Evolutionary conservation across 768 basidiomycete species (phyloP).

Genomic region (Podaxis carcinomalis): DNA sequence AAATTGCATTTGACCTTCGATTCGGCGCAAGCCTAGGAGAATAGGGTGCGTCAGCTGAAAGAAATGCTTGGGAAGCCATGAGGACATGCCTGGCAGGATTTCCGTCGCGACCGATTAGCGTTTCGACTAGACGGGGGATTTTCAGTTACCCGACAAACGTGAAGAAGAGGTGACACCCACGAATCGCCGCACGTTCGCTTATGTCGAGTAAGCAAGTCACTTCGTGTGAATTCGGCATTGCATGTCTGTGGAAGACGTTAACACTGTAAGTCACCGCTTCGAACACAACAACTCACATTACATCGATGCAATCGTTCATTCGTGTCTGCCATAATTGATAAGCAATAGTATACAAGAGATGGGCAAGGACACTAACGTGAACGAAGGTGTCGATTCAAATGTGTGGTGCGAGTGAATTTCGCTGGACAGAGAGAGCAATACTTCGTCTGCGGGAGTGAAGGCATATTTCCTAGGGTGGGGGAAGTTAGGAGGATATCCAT

Average conservation of each 20-base stretch:
- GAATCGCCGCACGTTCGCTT: constrained; percentile 67
- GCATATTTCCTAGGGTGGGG: constrained; percentile 51
- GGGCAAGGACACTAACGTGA: constrained; percentile 48
- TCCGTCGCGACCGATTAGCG: constrained; percentile 55
- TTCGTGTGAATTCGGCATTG: constrained; percentile 66
- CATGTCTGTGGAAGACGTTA: constrained; percentile 43
- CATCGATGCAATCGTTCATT: constrained; percentile 64
- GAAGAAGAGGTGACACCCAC: constrained; percentile 35
- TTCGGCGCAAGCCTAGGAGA: constrained; percentile 54
- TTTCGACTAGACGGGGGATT: constrained; percentile 25
- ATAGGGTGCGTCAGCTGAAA: constrained; percentile 4
- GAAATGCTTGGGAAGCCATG: not conserved
- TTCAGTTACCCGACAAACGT: not conserved
- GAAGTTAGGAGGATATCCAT: constrained; percentile 37
- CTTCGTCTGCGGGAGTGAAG: constrained; percentile 69
- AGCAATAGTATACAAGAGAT: not conserved
- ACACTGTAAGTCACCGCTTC: not conserved
- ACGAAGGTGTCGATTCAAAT: constrained; percentile 68
- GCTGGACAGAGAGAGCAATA: constrained; percentile 65
- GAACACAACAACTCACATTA: constrained; percentile 36
- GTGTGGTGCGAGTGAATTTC: constrained; percentile 70
- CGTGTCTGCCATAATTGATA: constrained; percentile 42
- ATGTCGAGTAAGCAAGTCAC: constrained; percentile 68
- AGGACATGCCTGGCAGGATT: constrained; percentile 52
- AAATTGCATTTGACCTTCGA: constrained; percentile 77